Evolutionary conservation across 139 green algal species (phyloP).

Genomic region (Chlorella sp.): DNA sequence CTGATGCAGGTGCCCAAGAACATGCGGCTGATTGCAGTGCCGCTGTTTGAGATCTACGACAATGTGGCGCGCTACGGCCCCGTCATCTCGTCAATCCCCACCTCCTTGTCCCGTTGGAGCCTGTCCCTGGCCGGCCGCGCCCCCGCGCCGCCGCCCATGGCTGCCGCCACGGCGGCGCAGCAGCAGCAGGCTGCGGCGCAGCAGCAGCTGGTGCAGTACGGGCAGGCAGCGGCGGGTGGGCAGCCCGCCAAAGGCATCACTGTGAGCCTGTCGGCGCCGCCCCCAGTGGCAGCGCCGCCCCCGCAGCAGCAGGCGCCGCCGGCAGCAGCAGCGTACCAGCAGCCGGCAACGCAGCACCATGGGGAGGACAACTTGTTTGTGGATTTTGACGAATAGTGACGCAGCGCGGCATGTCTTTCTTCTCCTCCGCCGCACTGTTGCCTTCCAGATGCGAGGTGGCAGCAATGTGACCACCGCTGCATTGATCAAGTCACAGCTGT

Average conservation of each 20-base stretch:
- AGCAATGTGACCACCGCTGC: too few species aligned
- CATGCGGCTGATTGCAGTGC: constrained; percentile 93
- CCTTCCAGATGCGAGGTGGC: too few species aligned
- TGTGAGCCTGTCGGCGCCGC: too few species aligned
- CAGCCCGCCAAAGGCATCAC: background rate
- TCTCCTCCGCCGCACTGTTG: too few species aligned
- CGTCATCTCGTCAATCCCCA: constrained; percentile 84
- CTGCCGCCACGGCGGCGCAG: background rate
- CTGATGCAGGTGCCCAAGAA: constrained; percentile 90
- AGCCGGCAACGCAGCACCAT: too few species aligned
- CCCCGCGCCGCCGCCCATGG: background rate
- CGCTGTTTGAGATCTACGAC: constrained; percentile 97
- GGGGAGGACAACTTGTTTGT: too few species aligned
- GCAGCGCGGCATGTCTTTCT: too few species aligned
- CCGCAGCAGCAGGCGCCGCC: too few species aligned
- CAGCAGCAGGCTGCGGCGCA: constrained; percentile 22
- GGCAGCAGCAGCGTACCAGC: too few species aligned
- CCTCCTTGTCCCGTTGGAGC: constrained; percentile 80
- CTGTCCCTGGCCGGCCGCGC: constrained; percentile 61
- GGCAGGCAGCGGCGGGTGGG: background rate
- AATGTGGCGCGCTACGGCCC: constrained; percentile 86
- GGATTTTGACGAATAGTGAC: too few species aligned
- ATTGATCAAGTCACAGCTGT: too few species aligned
- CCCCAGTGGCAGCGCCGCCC: too few species aligned
- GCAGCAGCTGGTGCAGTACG: constrained; percentile 9